These are phyloP conservation scores for Malania oleifera DNA, from an alignment of 164 flowering plant species.

Conservation along the genomic window DNA sequence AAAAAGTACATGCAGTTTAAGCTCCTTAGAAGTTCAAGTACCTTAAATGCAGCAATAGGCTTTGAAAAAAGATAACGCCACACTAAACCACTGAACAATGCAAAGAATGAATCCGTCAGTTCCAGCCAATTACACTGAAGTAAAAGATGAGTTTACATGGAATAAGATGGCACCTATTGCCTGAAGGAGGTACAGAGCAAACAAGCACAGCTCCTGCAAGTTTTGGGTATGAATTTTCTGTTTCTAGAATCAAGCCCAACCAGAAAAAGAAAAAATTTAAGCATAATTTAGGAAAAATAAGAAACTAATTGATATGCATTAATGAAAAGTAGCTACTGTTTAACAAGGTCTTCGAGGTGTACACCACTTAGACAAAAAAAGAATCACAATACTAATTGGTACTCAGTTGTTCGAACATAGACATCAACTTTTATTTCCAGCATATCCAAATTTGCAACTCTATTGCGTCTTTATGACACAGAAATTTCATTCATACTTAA, in stretches of 20 bases:
- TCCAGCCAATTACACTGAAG: not conserved
- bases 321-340: not conserved
- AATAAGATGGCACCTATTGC: constrained; percentile 58
- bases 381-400: too few relatives aligned
- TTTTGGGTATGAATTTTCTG: constrained; percentile 29
- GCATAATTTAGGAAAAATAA: not conserved
- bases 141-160: constrained; percentile 1
- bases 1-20: not conserved
- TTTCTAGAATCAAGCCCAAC: constrained; percentile 21
- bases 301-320: constrained; percentile 1
- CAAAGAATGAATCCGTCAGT: constrained; percentile 8
- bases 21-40: constrained; percentile 16
- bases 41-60: constrained; percentile 92
- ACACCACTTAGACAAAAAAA: too few relatives aligned
- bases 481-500: too few relatives aligned
- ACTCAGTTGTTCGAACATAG: too few relatives aligned
- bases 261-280: not conserved
- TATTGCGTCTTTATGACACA: too few relatives aligned
- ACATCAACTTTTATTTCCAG: too few relatives aligned
- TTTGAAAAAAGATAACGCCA: constrained; percentile 83
- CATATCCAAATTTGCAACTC: too few relatives aligned
- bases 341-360: not conserved
- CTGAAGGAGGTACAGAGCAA: constrained; percentile 94
- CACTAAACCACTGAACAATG: constrained; percentile 62
- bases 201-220: constrained; percentile 73